Percentiles rank a stretch among this genome's conserved stretches.
Conservation (phyloP, 2,329 filamentous ascomycete genomes). For the Seiridium cupressi region DNA sequence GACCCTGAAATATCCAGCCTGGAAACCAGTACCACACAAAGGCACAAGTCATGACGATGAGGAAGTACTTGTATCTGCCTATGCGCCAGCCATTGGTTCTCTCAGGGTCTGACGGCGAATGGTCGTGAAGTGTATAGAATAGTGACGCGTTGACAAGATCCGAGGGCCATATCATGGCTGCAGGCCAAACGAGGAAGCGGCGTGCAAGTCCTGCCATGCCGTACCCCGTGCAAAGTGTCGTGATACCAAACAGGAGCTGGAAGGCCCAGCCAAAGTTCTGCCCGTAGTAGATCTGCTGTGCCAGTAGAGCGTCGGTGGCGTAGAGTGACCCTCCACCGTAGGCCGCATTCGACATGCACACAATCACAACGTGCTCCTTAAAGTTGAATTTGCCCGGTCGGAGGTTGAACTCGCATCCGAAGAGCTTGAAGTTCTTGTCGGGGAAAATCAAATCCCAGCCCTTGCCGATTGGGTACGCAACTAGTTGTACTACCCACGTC, state of each 20-base stretch:
- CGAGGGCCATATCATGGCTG: slow-evolving; percentile 64
- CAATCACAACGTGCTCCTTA: slow-evolving; percentile 40
- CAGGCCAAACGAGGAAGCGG: slow-evolving; percentile 59
- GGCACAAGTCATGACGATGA: slow-evolving; percentile 45
- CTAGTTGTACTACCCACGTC: slow-evolving; percentile 53
- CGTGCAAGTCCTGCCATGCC: slow-evolving; percentile 59
- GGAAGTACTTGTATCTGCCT: slow-evolving; percentile 57
- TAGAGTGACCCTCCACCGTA: slow-evolving; percentile 59
- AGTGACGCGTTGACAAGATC: slow-evolving; percentile 59
- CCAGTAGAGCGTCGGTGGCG: slow-evolving; percentile 50
- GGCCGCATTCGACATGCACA: slow-evolving; percentile 63
- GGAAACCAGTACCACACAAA: slow-evolving; percentile 64
- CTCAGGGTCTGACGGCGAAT: slow-evolving; percentile 48
- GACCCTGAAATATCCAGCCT: slow-evolving; percentile 60
- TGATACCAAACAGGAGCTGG: slow-evolving; percentile 58
- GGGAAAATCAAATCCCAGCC: slow-evolving; percentile 34
- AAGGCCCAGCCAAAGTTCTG: slow-evolving; percentile 58
- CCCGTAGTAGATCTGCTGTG: slow-evolving; percentile 55
- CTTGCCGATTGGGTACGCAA: slow-evolving; percentile 46
- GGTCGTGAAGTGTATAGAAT: slow-evolving; percentile 65
- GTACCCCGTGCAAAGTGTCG: slow-evolving; percentile 63
- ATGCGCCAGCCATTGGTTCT: slow-evolving; percentile 58
- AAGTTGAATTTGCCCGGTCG: slow-evolving; percentile 37
- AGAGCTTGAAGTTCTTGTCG: slow-evolving; percentile 27
- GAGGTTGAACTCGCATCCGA: slow-evolving; percentile 34